phyloP scores from a whole-genome alignment of 2,329 filamentous ascomycete genomes.

The Arthrobotrys iridis region DNA sequence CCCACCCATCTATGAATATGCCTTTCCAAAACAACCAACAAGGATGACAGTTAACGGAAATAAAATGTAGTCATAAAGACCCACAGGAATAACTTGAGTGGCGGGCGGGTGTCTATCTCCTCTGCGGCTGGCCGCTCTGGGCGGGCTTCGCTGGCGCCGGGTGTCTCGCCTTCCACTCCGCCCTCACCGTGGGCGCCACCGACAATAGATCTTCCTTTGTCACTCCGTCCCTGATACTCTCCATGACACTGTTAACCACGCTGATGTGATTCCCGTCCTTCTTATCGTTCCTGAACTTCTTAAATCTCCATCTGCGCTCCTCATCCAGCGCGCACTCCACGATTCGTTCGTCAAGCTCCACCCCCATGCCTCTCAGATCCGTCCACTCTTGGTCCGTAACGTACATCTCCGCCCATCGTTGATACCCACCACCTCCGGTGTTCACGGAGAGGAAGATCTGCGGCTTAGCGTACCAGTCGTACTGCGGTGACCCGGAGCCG shows the following conservation, averaged over 20 bases:
- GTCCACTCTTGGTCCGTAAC: slow-evolving; percentile 85
- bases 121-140: not conserved
- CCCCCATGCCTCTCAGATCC: slow-evolving; percentile 74
- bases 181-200: slow-evolving; percentile 75
- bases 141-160: not conserved
- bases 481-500: slow-evolving; percentile 56
- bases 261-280: slow-evolving; percentile 85
- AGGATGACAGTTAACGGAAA: too few species aligned
- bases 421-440: slow-evolving; percentile 65
- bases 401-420: slow-evolving; percentile 73
- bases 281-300: slow-evolving; percentile 93
- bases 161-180: slow-evolving; percentile 74
- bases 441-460: slow-evolving; percentile 48
- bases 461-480: slow-evolving; percentile 53
- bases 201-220: slow-evolving; percentile 81
- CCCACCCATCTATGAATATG: slow-evolving; percentile 48
- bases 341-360: slow-evolving; percentile 84
- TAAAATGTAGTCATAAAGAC: not conserved
- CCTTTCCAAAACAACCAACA: slow-evolving; percentile 25
- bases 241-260: slow-evolving; percentile 84
- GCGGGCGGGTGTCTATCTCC: not conserved
- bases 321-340: slow-evolving; percentile 89
- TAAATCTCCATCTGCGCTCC: slow-evolving; percentile 80
- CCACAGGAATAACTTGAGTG: not conserved
- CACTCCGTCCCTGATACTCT: slow-evolving; percentile 87